Base-by-base conservation (phyloP, 352 stramenopile species). In the Phytophthora aleatoria region DNA sequence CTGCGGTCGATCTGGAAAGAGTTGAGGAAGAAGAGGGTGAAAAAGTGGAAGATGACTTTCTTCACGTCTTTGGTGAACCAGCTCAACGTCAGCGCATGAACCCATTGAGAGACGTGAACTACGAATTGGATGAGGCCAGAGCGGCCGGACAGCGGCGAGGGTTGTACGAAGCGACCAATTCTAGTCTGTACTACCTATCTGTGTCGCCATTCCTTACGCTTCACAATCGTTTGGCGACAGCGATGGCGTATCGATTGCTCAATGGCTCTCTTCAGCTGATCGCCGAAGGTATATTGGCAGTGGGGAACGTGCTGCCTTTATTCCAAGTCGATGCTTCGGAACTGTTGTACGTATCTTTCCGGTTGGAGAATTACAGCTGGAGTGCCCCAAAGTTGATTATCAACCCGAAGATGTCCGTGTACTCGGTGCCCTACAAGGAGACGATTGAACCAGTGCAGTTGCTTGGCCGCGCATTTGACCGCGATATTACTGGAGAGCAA, bases 351-450 rank as follows among this genome's bases (percentile, higher is more conserved):
- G 67, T 95, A 24, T 95, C 88, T 7, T 95, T 94, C 38, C 83
- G 88, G 30, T 52, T 96, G 39, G 88, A 95, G 54, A 96, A 96
- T 50, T 96, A 96, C 71, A 93, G 84, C 48, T 96, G 88, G 88
- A 95, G 86, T 61, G 63, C 74, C 15, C 86, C 86, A 6, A 92
- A 90, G 50, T 49, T 87, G 59, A 84, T 94, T 36, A 80, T 96
- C 41, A 90, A 93, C 42, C 80, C 86, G 2, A 94, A 94, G 43
- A 71, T 67, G 38, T 84, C 71, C 11, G 72, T 74, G 3, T 92
- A 92, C 47, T 77, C 74, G 0, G 67, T 94, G 20, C 87, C 87
- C 3, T 95, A 91, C 74, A 95, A 95, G 62, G 87, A 96, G 31
- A 47, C 62, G 5, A 85, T 89, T 49, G 83, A 94, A 33, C 72